phyloP scores from a whole-genome alignment of 108 stramenopile genomes.

The Licmophora abbreviata region DNA sequence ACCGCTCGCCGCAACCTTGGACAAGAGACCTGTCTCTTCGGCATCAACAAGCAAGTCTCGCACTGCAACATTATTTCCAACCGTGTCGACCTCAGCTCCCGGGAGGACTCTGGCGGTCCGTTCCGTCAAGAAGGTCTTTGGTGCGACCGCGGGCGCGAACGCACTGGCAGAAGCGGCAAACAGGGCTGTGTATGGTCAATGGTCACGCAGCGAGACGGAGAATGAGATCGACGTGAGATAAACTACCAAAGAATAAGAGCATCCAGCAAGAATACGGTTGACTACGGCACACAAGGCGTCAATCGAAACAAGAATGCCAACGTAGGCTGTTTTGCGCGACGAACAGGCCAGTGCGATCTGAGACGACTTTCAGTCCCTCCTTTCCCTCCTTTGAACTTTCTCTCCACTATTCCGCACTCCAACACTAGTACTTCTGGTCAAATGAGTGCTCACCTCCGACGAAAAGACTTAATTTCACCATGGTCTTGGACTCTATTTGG shows the following conservation, averaged over 20 bases:
- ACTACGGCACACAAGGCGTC: too few species aligned
- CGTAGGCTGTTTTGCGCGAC: too few species aligned
- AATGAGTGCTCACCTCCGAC: slow-evolving; percentile 18
- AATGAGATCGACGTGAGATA: too few species aligned
- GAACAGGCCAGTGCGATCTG: too few species aligned
- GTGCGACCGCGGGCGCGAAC: slow-evolving; percentile 51
- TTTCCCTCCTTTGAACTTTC: too few species aligned
- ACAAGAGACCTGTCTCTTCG: slow-evolving; percentile 56
- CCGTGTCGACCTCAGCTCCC: slow-evolving; percentile 49
- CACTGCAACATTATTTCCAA: slow-evolving; percentile 82
- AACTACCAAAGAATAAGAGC: too few species aligned
- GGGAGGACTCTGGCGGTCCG: slow-evolving; percentile 25
- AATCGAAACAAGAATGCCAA: too few species aligned
- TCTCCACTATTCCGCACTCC: too few species aligned
- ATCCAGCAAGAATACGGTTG: too few species aligned
- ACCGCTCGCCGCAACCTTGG: slow-evolving; percentile 69
- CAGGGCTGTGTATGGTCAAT: slow-evolving; percentile 41
- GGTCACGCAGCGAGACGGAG: background rate
- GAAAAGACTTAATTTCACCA: slow-evolving; percentile 38
- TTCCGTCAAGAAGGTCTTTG: slow-evolving; percentile 19
- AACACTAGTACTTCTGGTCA: too few species aligned
- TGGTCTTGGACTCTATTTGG: slow-evolving; percentile 5
- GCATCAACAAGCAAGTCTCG: slow-evolving; percentile 55
- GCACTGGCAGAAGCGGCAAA: slow-evolving; percentile 50
- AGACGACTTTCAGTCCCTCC: too few species aligned